Evolutionary conservation across 106 monocot genomes (phyloP), one percentile per base, ranked within the genome.

Genomic region (Phalaenopsis aphrodite): DNA sequence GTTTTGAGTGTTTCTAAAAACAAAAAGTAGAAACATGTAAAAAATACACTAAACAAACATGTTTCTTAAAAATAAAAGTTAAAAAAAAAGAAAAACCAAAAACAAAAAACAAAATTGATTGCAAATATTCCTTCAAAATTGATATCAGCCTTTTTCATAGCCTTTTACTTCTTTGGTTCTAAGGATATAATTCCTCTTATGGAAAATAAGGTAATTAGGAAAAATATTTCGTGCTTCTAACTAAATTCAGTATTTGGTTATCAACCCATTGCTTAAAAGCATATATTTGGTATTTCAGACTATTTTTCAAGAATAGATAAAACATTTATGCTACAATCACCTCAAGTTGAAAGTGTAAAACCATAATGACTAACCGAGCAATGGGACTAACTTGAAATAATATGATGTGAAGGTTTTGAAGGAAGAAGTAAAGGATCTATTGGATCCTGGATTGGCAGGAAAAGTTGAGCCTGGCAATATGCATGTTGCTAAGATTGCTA

Each of bases 341-440:
- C 8, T 61, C 61, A 21, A 21, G 12, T 73, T 73, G 12, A 17
- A 39, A 18, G 5, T 8, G 12, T 72, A 16, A 17, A 5, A 41
- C 15, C 8, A 72, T 72, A 42, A 21, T 72, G 42, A 36, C 11
- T 41, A 3, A 41, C 4, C 48, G 3, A 66, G 30, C 43, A 43
- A 55, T 14, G 69, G 67, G 23, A 69, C 73, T 24, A 45, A 78
- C 21, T 64, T 78, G 52, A 45, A 56, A 49, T 76, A 23, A 21
- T 82, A 73, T 79, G 30, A 47, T 78, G 45, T 91, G 61, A 83
- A 99, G 98, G 93, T 99, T 84, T 81, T 99, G 72, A 99, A 99
- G 84, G 98, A 99, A 93, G 98, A 99, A 92, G 98, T 99, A 48
- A 85, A 89, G 78, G 98, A 99, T 78, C 85, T 99, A 87, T 83